Base-by-base conservation (phyloP, 768 basidiomycete genomes). In the Rubroboletus satanas region DNA sequence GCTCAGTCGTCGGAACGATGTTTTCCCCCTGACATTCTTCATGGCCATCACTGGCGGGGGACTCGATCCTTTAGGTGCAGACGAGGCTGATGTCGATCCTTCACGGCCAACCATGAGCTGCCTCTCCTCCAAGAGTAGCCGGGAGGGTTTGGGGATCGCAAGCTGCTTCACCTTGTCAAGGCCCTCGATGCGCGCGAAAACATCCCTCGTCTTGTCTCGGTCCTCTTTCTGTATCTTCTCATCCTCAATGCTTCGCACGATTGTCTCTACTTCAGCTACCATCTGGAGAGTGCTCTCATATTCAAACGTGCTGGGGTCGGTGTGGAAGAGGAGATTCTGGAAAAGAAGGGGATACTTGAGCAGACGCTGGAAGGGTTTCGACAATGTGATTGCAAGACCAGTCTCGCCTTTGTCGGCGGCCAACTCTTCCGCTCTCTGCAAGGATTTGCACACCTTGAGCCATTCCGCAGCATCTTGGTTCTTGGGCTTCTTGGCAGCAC, bases 211-310 rank as follows among this genome's bases (percentile, higher is more conserved):
- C 76, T 88, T 90, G 73, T 97, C 93, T 32, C 96, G 84, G 68
- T 96, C 93, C 67, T 98, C 96, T 71, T 93, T 92, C 68, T 90
- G 88, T 52, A 93, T 90, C 77, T 98, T 98, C 76, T 99, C 94
- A 64, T 98, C 96, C 71, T 99, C 96, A 52, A 99, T 98, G 57
- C 90, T 91, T 43, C 96, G 82, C 45, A 99, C 96, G 63, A 98
- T 96, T 18, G 81, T 85, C 74, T 99, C 97, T 7, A 99, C 91
- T 71, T 98, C 94, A 18, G 93, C 92, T 1, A 98, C 94, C 91
- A 98, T 96, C 68, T 88, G 87, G 39, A 96, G 76, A 12, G 95
- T 97, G 66, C 88, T 89, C 71, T 99, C 97, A 67, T 97, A 99
- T 73, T 99, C 97, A 64, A 88, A 94, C 4, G 95, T 93, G 59